Percentiles rank a stretch among this genome's conserved stretches.
Conservation (phyloP, 805 yeast genomes). For the Wickerhamomyces bisporus region DNA sequence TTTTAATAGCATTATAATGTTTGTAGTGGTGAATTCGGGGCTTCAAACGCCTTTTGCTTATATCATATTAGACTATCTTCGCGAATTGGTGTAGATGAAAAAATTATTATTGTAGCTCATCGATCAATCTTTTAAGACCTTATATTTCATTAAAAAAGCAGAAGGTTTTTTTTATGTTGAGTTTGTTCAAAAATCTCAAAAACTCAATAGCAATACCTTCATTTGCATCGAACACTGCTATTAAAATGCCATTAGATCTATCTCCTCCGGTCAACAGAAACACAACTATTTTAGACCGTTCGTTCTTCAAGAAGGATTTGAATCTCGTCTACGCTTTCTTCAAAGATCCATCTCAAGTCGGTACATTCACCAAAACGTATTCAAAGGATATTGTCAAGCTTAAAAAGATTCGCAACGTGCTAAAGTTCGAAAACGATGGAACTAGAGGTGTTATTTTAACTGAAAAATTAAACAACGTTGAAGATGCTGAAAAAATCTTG, state of each 20-base stretch:
- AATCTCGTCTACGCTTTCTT: conserved; percentile 64
- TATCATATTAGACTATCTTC: no score
- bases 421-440: conserved; percentile 29
- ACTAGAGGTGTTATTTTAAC: conserved; percentile 49
- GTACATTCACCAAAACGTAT: conserved; percentile 50
- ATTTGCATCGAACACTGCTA: no score
- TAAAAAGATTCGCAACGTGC: conserved; percentile 69
- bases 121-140: no score
- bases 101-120: no score
- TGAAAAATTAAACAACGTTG: conserved; percentile 39
- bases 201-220: no score
- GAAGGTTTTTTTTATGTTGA: not conserved
- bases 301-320: conserved; percentile 53
- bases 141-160: no score
- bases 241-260: conserved; percentile 7
- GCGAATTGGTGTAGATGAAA: no score
- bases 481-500: conserved; percentile 33
- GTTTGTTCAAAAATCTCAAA: no score
- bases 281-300: conserved; percentile 62
- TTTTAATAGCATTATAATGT: no score
- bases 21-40: no score
- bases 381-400: conserved; percentile 58
- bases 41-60: no score
- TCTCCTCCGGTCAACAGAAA: conserved; percentile 65
- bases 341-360: conserved; percentile 51